A percentile compares a stretch with the other conserved stretches of the same genome.
These are phyloP conservation scores for Pseudoturritis turrita DNA, from an alignment of 345 rosid genomes.

Conservation along the genomic window DNA sequence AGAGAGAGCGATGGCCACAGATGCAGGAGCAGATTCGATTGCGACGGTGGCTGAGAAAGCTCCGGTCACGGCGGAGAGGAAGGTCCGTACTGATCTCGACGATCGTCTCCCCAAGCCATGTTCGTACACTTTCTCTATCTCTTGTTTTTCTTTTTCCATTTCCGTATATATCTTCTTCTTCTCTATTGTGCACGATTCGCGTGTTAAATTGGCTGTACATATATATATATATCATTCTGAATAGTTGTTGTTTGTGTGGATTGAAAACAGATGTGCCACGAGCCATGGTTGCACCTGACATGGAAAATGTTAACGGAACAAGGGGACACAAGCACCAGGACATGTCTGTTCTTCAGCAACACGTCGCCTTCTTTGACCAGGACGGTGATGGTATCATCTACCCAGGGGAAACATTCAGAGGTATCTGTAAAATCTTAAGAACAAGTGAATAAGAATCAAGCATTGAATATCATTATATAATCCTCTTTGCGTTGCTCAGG, in stretches of 20 bases:
- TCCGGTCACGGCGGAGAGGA: conserved; percentile 46
- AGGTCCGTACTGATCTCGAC: conserved; percentile 50
- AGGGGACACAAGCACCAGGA: conserved; percentile 46
- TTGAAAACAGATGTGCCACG: conserved; percentile 44
- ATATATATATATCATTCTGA: background rate
- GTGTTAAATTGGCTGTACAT: background rate
- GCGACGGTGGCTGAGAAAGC: conserved; percentile 45
- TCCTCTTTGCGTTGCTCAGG: conserved; percentile 32
- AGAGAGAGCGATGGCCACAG: conserved; percentile 19
- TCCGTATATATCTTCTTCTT: background rate
- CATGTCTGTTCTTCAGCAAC: conserved; percentile 66
- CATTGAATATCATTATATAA: background rate
- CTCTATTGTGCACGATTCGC: background rate
- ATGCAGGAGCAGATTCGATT: conserved; percentile 33
- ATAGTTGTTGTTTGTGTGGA: background rate
- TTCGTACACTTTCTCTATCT: conserved; percentile 1
- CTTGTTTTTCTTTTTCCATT: background rate
- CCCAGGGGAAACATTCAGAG: conserved; percentile 54
- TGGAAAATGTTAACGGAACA: conserved; percentile 55
- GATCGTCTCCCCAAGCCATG: conserved; percentile 54
- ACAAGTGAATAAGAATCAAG: background rate
- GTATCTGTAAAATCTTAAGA: conserved; percentile 6
- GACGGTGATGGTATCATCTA: conserved; percentile 58
- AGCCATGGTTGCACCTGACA: conserved; percentile 52
- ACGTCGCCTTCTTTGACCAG: conserved; percentile 55